Conservation (phyloP, 208 protist species). For the Crithidia mellificae region DNA sequence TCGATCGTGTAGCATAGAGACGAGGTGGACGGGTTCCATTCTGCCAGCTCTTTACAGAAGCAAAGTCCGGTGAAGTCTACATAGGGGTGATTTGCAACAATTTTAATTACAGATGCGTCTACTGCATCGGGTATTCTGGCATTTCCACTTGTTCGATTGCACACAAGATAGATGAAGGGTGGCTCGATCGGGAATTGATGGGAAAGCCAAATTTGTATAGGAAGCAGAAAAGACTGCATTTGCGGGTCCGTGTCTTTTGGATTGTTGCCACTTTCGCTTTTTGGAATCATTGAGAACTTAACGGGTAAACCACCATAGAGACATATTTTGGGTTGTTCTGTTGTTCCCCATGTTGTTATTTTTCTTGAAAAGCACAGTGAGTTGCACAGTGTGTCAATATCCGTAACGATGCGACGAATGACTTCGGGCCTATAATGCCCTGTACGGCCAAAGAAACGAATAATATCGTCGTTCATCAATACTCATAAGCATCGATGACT, state of each 20-base stretch:
- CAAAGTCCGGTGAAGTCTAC: conserved; percentile 63
- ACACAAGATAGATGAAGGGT: conserved; percentile 50
- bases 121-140: conserved; percentile 19
- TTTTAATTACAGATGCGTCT: conserved; percentile 28
- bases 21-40: conserved; percentile 48
- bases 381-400: conserved; percentile 38
- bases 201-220: conserved; percentile 67
- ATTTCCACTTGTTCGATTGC: conserved; percentile 26
- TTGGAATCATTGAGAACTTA: conserved; percentile 22
- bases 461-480: conserved; percentile 50
- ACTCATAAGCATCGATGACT: too few relatives aligned
- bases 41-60: conserved; percentile 46
- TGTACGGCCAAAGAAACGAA: conserved; percentile 45
- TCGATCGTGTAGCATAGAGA: conserved; percentile 38
- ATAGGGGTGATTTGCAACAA: conserved; percentile 49
- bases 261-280: neutral
- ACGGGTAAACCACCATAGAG: conserved; percentile 61
- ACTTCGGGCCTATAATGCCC: conserved; percentile 43
- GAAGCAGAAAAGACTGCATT: conserved; percentile 34
- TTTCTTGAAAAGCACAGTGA: conserved; percentile 36
- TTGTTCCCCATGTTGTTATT: conserved; percentile 49
- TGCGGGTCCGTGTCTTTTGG: conserved; percentile 4
- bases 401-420: conserved; percentile 37
- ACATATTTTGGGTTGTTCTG: conserved; percentile 60
- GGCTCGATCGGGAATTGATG: conserved; percentile 59